phyloP scores from a whole-genome alignment of 257 asterid genomes.

The Gynochthodes officinalis region DNA sequence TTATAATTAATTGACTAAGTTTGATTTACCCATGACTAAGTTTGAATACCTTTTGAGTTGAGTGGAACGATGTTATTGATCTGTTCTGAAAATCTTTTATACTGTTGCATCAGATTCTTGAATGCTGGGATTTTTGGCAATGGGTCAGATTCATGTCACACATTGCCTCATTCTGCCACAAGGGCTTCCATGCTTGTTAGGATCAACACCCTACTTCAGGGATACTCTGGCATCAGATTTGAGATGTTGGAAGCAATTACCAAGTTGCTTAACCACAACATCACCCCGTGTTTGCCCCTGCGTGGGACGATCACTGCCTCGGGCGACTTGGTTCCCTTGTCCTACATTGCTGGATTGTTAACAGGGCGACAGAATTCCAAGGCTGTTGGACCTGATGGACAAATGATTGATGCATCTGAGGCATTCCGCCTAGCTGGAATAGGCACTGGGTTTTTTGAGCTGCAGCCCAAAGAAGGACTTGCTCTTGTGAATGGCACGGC shows the following conservation, averaged over 20 bases:
- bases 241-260: constrained; percentile 31
- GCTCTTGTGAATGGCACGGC: constrained; percentile 35
- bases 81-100: background rate
- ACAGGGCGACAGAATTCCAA: constrained; percentile 28
- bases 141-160: constrained; percentile 27
- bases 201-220: constrained; percentile 31
- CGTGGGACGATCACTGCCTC: constrained; percentile 33
- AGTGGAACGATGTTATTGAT: background rate
- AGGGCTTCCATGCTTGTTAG: constrained; percentile 33
- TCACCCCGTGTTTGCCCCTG: constrained; percentile 35
- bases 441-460: constrained; percentile 19
- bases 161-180: constrained; percentile 29
- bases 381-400: constrained; percentile 31
- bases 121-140: constrained; percentile 30
- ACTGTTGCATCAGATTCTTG: constrained; percentile 22
- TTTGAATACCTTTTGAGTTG: background rate
- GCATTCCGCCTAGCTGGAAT: constrained; percentile 29
- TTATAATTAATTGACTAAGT: no score
- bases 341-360: constrained; percentile 32
- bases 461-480: constrained; percentile 33
- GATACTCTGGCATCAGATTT: constrained; percentile 32
- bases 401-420: constrained; percentile 19
- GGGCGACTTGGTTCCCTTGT: constrained; percentile 28
- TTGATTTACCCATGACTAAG: no score
- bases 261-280: constrained; percentile 27